Evolutionary conservation across 352 stramenopile species (phyloP), one percentile per base, ranked within the genome.

Genomic region (Saprolegnia diclina): DNA sequence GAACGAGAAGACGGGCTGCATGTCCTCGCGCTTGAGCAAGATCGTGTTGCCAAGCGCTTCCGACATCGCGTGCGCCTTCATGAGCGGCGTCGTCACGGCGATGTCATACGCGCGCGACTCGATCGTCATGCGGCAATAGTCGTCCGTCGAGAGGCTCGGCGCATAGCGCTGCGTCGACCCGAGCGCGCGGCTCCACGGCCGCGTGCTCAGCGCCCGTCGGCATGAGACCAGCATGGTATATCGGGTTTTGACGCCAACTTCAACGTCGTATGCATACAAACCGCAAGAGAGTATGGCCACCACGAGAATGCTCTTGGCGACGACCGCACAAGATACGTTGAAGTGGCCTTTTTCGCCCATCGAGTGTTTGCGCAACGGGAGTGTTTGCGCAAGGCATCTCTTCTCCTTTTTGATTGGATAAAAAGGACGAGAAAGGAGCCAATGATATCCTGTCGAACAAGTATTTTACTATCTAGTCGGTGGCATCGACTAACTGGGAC

Each of bases 1-100:
- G 85, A 99, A 99, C 64, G 92, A 98, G 76, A 99, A 98, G 32
- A 99, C 96, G 45, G 96, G 96, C 80, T 99, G 96, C 61, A 96
- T 83, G 79, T 99, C 97, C 80, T 99, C 96, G 64, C 96, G 82
- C 88, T 99, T 98, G 38, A 98, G 85, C 70, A 82, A 76, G 45
- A 96, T 81, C 65, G 77, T 80, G 74, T 95, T 93, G 74, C 90
- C 78, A 32, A 94, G 76, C 59, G 73, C 77, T 46, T 88, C 76
- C 3, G 85, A 92, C 44, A 95, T 76, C 22, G 75, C 74, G 5
- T 83, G 75, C 50, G 86, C 83, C 22, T 83, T 72, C 67, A 92
- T 83, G 76, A 95, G 76, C n/a, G 82, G 81, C 65, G 87, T 95
- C 76, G 92, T 78, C n/a, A 75, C 73, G n/a, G 87, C 87, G 16